Conservation (phyloP, 495 filamentous ascomycete species). For the Penicillium ochrochloron region DNA sequence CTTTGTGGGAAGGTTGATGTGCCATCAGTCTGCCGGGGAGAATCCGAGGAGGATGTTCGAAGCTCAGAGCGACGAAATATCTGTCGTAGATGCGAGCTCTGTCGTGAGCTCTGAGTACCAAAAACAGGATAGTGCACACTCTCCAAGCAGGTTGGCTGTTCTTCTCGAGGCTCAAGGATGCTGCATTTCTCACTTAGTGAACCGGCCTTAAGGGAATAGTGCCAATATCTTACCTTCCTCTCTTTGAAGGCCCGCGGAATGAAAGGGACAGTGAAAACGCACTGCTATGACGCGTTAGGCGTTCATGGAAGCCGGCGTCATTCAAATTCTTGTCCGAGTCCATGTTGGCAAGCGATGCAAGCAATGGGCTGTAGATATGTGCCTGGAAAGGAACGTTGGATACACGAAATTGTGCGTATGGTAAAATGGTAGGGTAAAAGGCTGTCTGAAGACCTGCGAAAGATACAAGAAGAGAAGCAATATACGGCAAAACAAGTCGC, state of each 20-base stretch:
- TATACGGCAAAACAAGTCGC: neutral
- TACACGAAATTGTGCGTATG: neutral
- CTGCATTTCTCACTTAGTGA: neutral
- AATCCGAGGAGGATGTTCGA: conserved; percentile 17
- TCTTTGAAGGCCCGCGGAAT: neutral
- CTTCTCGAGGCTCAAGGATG: neutral
- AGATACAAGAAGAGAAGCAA: neutral
- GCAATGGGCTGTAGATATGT: neutral
- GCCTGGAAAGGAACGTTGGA: neutral
- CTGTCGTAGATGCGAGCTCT: conserved; percentile 32
- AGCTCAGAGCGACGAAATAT: conserved; percentile 18
- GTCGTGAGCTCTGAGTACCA: conserved; percentile 40
- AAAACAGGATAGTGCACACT: conserved; percentile 44
- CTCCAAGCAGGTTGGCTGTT: conserved; percentile 35
- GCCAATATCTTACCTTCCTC: conserved; percentile 7
- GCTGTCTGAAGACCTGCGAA: neutral
- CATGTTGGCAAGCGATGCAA: neutral
- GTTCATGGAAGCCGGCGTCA: neutral
- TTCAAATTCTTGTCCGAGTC: neutral
- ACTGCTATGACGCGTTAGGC: neutral
- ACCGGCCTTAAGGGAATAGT: neutral
- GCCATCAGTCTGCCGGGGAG: conserved; percentile 29
- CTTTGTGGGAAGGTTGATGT: conserved; percentile 35
- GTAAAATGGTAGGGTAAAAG: neutral
- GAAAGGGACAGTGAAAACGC: conserved; percentile 1